Evolutionary conservation across 1,139 yeast species (phyloP), one percentile per base, ranked within the genome.

Genomic region (Taphrina sp.): DNA sequence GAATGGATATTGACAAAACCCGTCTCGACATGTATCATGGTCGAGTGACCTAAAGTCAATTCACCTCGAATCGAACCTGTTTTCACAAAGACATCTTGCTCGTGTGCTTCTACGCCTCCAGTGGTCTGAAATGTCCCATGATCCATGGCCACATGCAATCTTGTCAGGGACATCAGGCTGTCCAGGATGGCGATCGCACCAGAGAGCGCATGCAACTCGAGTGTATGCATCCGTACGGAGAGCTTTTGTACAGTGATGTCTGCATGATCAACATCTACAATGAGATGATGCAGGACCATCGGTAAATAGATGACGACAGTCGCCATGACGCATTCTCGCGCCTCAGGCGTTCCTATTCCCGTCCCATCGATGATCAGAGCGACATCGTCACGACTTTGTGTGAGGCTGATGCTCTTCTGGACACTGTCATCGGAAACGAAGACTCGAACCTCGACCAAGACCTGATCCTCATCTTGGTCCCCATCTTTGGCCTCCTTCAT

Each of bases 341-440:
- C 29, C 10, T 16, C 28, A 3, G 5, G 7, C 5, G 24, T 16
- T n/a, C 38, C 47, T 8, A 43, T 20, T 12, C 14, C 37, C 8
- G 24, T 19, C 19, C 47, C 47, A 17, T 43, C 29, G 17, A 43
- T 43, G 35, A 31, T 31, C 36, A 43, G 20, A 3, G 47, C 47
- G 38, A 43, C 47, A 43, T 43, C 47, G 12, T 43, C 26, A 10
- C 22, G n/a, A 7, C 5, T 20, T 19, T 43, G 47, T 7, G 29
- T 31, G 38, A 43, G 7, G 29, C 8, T 31, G 3, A 43, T 38
- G 12, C 31, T 29, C 14, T 10, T 33, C 47, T 43, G 47, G 19
- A 43, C n/a, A 16, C 24, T 7, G 14, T 16, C 38, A 22, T 43
- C 38, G 2, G 47, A 43, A 2, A 43, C 29, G 19, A 29, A 38